Conservation (phyloP, 2,329 filamentous ascomycete genomes). For the Colletotrichum sansevieriae region DNA sequence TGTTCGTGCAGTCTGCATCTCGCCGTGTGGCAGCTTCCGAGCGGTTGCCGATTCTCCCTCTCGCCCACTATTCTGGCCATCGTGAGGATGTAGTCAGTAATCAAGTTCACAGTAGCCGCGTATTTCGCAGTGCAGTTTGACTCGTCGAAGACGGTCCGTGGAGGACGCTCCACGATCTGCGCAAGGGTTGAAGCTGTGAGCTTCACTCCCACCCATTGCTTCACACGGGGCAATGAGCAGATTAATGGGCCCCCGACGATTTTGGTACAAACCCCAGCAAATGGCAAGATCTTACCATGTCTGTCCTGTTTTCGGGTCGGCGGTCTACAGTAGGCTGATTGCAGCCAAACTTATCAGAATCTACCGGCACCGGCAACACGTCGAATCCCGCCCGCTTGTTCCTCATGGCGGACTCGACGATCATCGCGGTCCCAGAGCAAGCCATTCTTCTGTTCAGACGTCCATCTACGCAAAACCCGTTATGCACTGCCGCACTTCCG, state of each 20-base stretch:
- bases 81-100: not conserved
- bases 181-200: not conserved
- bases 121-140: not conserved
- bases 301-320: too few relatives aligned
- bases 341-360: too few relatives aligned
- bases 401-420: too few relatives aligned
- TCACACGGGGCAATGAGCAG: too few relatives aligned
- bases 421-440: not conserved
- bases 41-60: not conserved
- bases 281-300: not conserved
- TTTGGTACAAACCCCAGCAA: too few relatives aligned
- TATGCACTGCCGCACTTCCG: slow-evolving; percentile 1
- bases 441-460: not conserved
- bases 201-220: not conserved
- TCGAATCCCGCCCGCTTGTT: too few relatives aligned
- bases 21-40: not conserved
- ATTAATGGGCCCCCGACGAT: not conserved
- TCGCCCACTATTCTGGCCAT: not conserved
- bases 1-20: too few relatives aligned
- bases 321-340: too few relatives aligned
- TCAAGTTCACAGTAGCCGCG: not conserved
- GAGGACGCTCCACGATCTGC: not conserved
- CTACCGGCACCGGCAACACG: too few relatives aligned
- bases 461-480: too few relatives aligned
- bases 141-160: not conserved